phyloP scores from a whole-genome alignment of 768 basidiomycete genomes.

The Pluteus cervinus region DNA sequence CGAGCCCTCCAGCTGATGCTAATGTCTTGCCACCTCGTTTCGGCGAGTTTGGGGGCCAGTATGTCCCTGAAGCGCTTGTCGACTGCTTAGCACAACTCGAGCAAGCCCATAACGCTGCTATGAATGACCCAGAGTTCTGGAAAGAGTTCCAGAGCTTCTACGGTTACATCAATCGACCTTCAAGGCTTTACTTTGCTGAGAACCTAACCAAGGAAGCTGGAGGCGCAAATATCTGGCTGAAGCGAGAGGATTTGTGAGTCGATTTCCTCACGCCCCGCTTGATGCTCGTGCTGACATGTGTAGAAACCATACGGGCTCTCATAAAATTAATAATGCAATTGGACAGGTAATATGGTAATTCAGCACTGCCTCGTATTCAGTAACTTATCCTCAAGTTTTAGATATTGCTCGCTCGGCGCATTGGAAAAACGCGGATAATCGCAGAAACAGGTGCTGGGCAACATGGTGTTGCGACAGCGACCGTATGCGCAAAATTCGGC shows the following conservation, averaged over 20 bases:
- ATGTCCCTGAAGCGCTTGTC: conserved; percentile 94
- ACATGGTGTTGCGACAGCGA: conserved; percentile 98
- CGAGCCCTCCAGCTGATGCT: conserved; percentile 27
- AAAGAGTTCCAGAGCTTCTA: conserved; percentile 85
- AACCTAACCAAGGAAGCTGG: conserved; percentile 85
- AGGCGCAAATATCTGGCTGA: conserved; percentile 96
- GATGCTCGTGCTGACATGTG: conserved; percentile 6
- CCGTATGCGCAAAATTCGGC: conserved; percentile 95
- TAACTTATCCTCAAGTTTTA: conserved; percentile 21
- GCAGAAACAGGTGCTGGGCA: conserved; percentile 99
- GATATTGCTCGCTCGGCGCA: conserved; percentile 88
- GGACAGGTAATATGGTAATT: conserved; percentile 57
- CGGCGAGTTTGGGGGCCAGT: conserved; percentile 95
- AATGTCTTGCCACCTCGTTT: conserved; percentile 74
- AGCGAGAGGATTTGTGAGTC: conserved; percentile 84
- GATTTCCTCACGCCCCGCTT: not conserved
- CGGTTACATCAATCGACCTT: conserved; percentile 94
- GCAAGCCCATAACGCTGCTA: conserved; percentile 81
- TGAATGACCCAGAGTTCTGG: conserved; percentile 87
- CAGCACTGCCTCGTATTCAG: not conserved
- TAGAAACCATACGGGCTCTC: conserved; percentile 97
- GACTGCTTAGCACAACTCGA: conserved; percentile 90
- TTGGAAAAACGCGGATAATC: conserved; percentile 96
- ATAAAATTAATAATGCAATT: conserved; percentile 99
- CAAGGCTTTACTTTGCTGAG: conserved; percentile 86